Conservation (phyloP, 768 basidiomycete genomes). For the Suillus occidentalis region DNA sequence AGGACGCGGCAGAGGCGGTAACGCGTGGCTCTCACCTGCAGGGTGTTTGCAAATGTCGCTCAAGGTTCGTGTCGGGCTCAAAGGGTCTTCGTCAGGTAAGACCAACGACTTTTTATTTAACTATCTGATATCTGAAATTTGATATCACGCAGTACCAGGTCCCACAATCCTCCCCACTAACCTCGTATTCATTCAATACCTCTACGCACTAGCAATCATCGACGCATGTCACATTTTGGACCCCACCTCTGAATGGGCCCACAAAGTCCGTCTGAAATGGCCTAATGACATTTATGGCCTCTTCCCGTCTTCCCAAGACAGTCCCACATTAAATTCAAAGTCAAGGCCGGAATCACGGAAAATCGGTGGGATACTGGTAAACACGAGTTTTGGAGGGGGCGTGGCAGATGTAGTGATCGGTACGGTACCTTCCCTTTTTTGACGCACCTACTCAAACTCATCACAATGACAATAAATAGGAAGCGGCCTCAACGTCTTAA, state of each 20-base stretch:
- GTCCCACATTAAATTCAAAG: conserved; percentile 33
- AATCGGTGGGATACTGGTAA: conserved; percentile 90
- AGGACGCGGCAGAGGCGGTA: conserved; percentile 85
- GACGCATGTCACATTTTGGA: conserved; percentile 70
- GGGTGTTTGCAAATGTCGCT: conserved; percentile 78
- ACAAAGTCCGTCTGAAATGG: conserved; percentile 85
- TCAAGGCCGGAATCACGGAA: conserved; percentile 49
- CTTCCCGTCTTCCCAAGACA: conserved; percentile 37
- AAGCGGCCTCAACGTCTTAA: conserved; percentile 78
- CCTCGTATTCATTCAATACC: conserved; percentile 92
- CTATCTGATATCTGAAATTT: neutral
- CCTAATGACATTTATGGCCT: conserved; percentile 93
- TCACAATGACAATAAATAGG: neutral
- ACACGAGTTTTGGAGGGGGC: conserved; percentile 75
- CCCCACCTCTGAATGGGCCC: conserved; percentile 45
- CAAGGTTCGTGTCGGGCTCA: conserved; percentile 23
- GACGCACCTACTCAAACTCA: neutral
- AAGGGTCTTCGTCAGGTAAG: conserved; percentile 12
- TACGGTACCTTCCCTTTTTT: conserved; percentile 50
- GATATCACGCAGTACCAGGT: conserved; percentile 1
- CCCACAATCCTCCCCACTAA: conserved; percentile 40
- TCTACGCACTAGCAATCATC: conserved; percentile 86
- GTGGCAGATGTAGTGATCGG: conserved; percentile 81
- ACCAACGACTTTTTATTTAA: no score
- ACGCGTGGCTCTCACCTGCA: conserved; percentile 88